Evolutionary conservation across 2,329 filamentous ascomycete species (phyloP), one percentile per base, ranked within the genome.

Genomic region (Colletotrichum viniferum): DNA sequence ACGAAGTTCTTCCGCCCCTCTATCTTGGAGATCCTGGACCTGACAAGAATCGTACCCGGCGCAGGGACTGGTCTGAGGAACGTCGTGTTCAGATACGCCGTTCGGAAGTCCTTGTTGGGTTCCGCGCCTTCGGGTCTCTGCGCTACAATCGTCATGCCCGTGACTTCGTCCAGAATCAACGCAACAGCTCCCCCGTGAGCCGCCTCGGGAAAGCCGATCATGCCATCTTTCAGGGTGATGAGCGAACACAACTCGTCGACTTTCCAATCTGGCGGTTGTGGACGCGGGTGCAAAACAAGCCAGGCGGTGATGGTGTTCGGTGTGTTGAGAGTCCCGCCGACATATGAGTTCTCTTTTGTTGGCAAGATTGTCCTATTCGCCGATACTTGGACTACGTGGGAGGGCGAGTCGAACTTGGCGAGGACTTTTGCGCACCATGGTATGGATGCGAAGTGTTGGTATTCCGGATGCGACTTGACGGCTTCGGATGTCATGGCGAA

Each of bases 111-210:
- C 1, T 79, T 78, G 56, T 78, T 77, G 38, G 81, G 82, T 2
- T 79, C 77, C n/a, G 78, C 75, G 0, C 79, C 81, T 1, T 78
- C 61, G 64, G 85, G 84, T 12, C 77, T 71, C 58, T 87, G 86
- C 16, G 86, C 76, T 30, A 85, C 84, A 55, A 83, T 80, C 24
- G 86, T 75, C 7, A 79, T 77, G 4, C 84, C 83, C 78, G 84
- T 83, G 13, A 81, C 78, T 79, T 86, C 85, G 58, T 87, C 85
- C 38, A 84, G 67, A 67, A 86, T 74, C 24, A 84, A 78, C 55
- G 82, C 81, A n/a, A 81, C 79, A 69, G 85, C 78, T 7, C 85
- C 85, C 4, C 85, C 85, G 67, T 86, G 85, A 7, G 84, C 77
- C 10, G 85, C 74, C 16, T 77, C 77, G 0, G 81, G 78, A 52